A percentile compares a stretch with the other conserved stretches of the same genome.
Conservation (phyloP, 1,284 basidiomycete genomes). For the Cryptococcus deneoformans region DNA sequence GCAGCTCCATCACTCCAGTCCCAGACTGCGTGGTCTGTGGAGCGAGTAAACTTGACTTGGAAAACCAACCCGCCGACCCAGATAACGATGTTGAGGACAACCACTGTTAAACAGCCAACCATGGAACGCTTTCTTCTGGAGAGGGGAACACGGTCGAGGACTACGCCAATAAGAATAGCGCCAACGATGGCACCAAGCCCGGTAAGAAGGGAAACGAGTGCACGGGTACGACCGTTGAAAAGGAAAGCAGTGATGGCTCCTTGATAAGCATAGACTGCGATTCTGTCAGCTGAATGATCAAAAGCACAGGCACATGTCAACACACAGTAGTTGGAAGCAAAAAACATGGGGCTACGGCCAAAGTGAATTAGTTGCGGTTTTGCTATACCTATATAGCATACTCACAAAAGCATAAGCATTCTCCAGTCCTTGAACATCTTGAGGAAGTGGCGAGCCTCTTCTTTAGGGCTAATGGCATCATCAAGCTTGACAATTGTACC, state of each 20-base stretch:
- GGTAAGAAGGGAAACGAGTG: slow-evolving; percentile 32
- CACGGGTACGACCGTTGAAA: slow-evolving; percentile 40
- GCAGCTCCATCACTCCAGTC: slow-evolving; percentile 26
- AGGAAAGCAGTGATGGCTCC: slow-evolving; percentile 34
- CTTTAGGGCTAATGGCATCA: slow-evolving; percentile 14
- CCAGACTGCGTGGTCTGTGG: slow-evolving; percentile 15
- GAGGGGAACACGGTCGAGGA: slow-evolving; percentile 38
- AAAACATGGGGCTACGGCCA: slow-evolving; percentile 31
- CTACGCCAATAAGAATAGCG: slow-evolving; percentile 37
- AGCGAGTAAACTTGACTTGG: slow-evolving; percentile 31
- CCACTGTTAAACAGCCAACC: slow-evolving; percentile 26
- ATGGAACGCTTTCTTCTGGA: slow-evolving; percentile 32
- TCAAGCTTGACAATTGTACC: slow-evolving; percentile 37
- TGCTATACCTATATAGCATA: not conserved
- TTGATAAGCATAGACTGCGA: slow-evolving; percentile 37
- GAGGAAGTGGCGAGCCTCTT: slow-evolving; percentile 30
- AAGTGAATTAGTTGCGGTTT: not conserved
- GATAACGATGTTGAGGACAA: slow-evolving; percentile 26
- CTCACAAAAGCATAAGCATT: slow-evolving; percentile 32
- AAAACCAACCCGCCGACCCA: slow-evolving; percentile 41
- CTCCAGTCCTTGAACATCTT: slow-evolving; percentile 36
- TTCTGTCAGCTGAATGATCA: not conserved
- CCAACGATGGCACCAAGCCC: slow-evolving; percentile 40
- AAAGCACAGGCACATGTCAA: not conserved
- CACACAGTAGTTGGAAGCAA: slow-evolving; percentile 37